These are phyloP conservation scores for Trametes pubescens DNA, from an alignment of 1,284 basidiomycete genomes.

Conservation along the genomic window DNA sequence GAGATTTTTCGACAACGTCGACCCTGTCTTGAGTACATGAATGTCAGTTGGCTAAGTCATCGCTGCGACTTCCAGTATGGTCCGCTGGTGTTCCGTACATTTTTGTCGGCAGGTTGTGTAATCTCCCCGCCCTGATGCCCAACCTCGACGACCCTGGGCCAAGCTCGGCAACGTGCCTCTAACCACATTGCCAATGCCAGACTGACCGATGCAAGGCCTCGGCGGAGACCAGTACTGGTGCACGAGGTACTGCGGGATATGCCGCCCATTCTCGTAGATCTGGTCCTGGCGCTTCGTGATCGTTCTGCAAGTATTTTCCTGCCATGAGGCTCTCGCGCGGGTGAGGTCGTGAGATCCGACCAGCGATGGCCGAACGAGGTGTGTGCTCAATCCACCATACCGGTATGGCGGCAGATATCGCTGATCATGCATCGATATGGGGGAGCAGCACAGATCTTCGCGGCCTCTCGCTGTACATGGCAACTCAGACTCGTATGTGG, in stretches of 20 bases:
- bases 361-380: conserved; percentile 10
- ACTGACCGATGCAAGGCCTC: neutral
- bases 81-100: too few species aligned
- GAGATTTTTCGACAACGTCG: too few species aligned
- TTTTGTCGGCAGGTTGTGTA: too few species aligned
- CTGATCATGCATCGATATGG: conserved; percentile 20
- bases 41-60: too few species aligned
- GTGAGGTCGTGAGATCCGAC: conserved; percentile 13
- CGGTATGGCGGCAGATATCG: conserved; percentile 6
- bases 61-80: too few species aligned
- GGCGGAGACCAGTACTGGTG: neutral
- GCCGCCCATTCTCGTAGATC: neutral
- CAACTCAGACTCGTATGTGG: conserved; percentile 14
- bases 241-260: neutral
- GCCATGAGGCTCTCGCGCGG: conserved; percentile 16
- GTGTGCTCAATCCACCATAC: neutral
- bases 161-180: neutral
- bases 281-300: neutral
- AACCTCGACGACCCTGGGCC: neutral
- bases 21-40: too few species aligned
- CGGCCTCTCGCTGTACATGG: neutral
- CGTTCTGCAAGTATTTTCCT: neutral
- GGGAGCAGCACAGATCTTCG: conserved; percentile 12
- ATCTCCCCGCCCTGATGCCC: too few species aligned
- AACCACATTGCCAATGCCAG: neutral